A percentile compares a stretch with the other conserved stretches of the same genome.
Conservation (phyloP, 2,329 filamentous ascomycete species). For the Pseudopithomyces chartarum region DNA sequence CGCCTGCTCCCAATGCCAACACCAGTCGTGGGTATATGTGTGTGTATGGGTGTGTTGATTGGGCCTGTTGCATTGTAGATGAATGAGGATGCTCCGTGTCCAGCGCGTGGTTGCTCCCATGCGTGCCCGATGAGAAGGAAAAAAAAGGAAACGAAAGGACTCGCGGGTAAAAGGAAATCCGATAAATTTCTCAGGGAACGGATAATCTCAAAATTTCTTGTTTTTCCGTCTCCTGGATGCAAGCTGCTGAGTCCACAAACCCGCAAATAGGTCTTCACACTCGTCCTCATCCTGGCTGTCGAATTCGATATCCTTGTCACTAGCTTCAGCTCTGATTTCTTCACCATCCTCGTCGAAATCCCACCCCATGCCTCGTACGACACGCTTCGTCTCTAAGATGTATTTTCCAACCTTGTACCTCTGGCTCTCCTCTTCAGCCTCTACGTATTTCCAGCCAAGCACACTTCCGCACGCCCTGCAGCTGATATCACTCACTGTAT, state of each 20-base stretch:
- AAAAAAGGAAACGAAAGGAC: not conserved
- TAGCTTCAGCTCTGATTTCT: conserved; percentile 12
- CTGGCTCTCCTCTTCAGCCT: conserved; percentile 65
- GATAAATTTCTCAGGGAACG: not conserved
- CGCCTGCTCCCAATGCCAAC: not conserved
- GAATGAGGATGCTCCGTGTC: conserved; percentile 3
- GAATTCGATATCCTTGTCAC: conserved; percentile 57
- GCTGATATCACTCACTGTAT: conserved; percentile 65
- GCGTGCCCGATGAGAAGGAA: not conserved
- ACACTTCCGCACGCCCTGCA: conserved; percentile 62
- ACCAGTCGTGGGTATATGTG: not conserved
- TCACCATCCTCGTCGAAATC: conserved; percentile 45
- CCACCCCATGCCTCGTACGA: conserved; percentile 58
- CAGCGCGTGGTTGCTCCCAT: not conserved
- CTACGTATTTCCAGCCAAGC: conserved; percentile 69
- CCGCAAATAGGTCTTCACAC: conserved; percentile 68
- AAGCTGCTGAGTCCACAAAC: conserved; percentile 63
- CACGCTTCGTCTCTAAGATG: conserved; percentile 65
- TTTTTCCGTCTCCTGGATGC: conserved; percentile 49
- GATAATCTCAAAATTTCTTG: conserved; percentile 3
- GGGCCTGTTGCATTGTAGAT: not conserved
- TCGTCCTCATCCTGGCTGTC: conserved; percentile 70
- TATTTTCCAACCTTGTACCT: conserved; percentile 71
- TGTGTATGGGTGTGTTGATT: not conserved
- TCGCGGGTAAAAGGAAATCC: too few species aligned